These are phyloP conservation scores for Mentha longifolia DNA, from an alignment of 257 asterid genomes.

Conservation along the genomic window DNA sequence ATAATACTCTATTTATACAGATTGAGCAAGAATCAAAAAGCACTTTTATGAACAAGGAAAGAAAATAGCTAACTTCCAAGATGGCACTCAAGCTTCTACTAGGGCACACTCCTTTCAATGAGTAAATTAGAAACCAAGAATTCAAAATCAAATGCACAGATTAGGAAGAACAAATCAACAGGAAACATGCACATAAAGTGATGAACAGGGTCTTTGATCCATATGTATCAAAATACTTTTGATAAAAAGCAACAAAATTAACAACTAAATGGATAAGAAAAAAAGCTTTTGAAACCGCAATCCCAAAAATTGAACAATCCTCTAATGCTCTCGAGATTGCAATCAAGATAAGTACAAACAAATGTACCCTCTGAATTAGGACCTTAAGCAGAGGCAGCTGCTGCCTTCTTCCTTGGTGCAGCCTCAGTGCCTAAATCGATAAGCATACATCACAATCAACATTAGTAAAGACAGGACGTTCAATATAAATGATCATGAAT, in stretches of 20 bases:
- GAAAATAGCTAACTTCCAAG: too few relatives aligned
- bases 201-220: slow-evolving; percentile 19
- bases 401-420: slow-evolving; percentile 79
- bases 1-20: too few relatives aligned
- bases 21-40: too few relatives aligned
- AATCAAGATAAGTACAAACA: slow-evolving; percentile 28
- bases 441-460: slow-evolving; percentile 10
- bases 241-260: slow-evolving; percentile 29
- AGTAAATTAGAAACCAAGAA: background rate
- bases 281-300: slow-evolving; percentile 11
- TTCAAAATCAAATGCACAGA: background rate
- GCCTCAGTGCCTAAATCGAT: slow-evolving; percentile 59
- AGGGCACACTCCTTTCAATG: too few relatives aligned
- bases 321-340: slow-evolving; percentile 29
- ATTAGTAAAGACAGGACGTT: background rate
- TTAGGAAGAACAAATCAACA: background rate
- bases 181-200: slow-evolving; percentile 17
- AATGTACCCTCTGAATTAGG: slow-evolving; percentile 18
- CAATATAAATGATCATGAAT: background rate
- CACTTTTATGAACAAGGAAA: too few relatives aligned
- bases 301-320: slow-evolving; percentile 29
- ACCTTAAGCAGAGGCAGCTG: slow-evolving; percentile 57
- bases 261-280: background rate
- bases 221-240: slow-evolving; percentile 16
- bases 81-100: too few relatives aligned